Evolutionary conservation across 345 rosid genomes (phyloP), one percentile per base, ranked within the genome.

Genomic region (Salix suchowensis): DNA sequence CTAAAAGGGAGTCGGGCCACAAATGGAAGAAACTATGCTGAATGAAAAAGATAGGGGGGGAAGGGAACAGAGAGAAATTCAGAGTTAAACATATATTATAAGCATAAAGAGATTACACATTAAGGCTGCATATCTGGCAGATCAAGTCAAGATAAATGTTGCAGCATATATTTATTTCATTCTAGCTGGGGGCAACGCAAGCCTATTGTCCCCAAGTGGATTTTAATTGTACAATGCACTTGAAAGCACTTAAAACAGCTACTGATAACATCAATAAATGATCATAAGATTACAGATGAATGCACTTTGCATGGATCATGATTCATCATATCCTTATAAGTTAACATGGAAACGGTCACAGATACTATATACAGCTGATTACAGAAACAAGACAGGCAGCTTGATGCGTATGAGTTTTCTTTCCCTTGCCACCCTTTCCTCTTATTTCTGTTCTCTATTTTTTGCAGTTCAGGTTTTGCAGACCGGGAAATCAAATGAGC

Each of bases 311-410:
- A 70, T 65, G 70, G 74, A 46, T 32, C 54, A 32, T 39, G 21
- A 60, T 28, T 13, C 15, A 11, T 16, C 32, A 67, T 65, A 36
- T 6, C 26, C 36, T 32, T 37, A 64, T 32, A 77, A 26, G 19
- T 39, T 23, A 9, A 42, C 48, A 11, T 11, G 52, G 54, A 42
- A 7, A 28, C 14, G 15, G 72, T 30, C 58, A 14, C 28, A 14
- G 24, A 9, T 72, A 39, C 72, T 78, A 77, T 77, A 65, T 77
- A 77, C 80, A 78, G 58, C 80, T 34, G 68, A 78, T 68, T 23
- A 50, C 30, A 58, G 50, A 61, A 28, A 65, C 62, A 73, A 42
- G 52, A 65, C 61, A 5, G 14, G 4, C n/a, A 14, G n/a, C 4
- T 7, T 42, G 14, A 6, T 16, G 24, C 37, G 37, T 36, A 36